Evolutionary conservation across 2,329 filamentous ascomycete species (phyloP).

Genomic region (Alternaria novae-zelandiae): DNA sequence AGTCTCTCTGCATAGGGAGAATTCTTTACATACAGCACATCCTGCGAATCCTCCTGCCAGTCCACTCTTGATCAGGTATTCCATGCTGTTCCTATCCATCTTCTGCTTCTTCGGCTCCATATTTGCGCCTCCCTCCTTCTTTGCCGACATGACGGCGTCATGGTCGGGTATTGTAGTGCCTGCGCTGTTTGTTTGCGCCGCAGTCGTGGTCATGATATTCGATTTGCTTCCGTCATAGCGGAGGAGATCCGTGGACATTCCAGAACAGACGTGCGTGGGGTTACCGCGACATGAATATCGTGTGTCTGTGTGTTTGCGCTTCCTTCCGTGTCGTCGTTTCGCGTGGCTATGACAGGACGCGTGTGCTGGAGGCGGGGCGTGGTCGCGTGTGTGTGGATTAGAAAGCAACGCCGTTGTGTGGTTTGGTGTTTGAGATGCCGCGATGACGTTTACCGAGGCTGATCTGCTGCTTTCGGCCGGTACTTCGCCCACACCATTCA

Average conservation of each 20-base stretch:
- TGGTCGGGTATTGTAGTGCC: constrained; percentile 52
- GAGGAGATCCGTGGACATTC: constrained; percentile 49
- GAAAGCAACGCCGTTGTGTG: constrained; percentile 15
- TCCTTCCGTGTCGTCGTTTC: neutral
- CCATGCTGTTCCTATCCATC: constrained; percentile 73
- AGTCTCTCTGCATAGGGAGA: neutral
- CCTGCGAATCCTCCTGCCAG: constrained; percentile 89
- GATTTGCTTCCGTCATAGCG: constrained; percentile 44
- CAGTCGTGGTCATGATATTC: constrained; percentile 43
- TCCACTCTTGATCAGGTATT: constrained; percentile 84
- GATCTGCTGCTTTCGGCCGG: constrained; percentile 8
- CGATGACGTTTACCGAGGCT: constrained; percentile 20
- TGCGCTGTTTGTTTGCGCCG: constrained; percentile 29
- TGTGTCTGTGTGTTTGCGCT: constrained; percentile 3
- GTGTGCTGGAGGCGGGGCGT: neutral
- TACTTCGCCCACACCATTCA: neutral
- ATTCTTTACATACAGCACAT: constrained; percentile 72
- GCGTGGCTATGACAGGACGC: neutral
- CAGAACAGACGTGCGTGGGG: constrained; percentile 21
- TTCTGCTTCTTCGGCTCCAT: constrained; percentile 37
- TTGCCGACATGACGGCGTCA: constrained; percentile 56
- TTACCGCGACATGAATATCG: constrained; percentile 31
- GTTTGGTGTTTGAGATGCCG: constrained; percentile 6
- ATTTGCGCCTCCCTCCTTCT: constrained; percentile 9
- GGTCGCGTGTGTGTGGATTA: constrained; percentile 8